Evolutionary conservation across 1,284 basidiomycete species (phyloP).

Genomic region (Abortiporus biennis): DNA sequence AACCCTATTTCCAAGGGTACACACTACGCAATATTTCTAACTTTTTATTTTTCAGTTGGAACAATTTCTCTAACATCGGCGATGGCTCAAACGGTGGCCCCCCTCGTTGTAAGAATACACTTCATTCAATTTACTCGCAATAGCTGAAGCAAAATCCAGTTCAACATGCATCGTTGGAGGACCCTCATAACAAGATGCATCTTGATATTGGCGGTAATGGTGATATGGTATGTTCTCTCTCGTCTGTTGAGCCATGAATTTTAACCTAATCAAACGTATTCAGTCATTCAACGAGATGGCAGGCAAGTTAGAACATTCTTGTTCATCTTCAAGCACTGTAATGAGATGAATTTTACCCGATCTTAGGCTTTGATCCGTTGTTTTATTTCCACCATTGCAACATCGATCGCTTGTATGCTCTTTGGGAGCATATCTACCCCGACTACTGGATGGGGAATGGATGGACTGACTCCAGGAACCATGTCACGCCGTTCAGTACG

Average conservation of each 20-base stretch:
- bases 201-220: constrained; percentile 8
- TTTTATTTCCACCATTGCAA: constrained; percentile 15
- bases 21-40: too few relatives aligned
- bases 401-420: constrained; percentile 12
- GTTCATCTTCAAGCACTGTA: background rate
- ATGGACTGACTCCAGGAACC: too few relatives aligned
- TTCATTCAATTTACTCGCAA: too few relatives aligned
- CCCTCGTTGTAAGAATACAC: too few relatives aligned
- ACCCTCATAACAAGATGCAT: constrained; percentile 7
- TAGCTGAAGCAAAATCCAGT: too few relatives aligned
- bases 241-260: too few relatives aligned
- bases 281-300: constrained; percentile 8
- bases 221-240: constrained; percentile 9
- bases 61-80: constrained; percentile 9
- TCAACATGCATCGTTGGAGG: too few relatives aligned
- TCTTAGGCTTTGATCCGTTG: constrained; percentile 8
- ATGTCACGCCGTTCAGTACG: too few relatives aligned
- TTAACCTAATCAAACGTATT: too few relatives aligned
- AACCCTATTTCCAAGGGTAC: too few relatives aligned
- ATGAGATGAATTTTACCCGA: background rate
- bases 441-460: constrained; percentile 8
- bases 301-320: constrained; percentile 1
- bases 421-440: constrained; percentile 15
- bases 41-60: constrained; percentile 6
- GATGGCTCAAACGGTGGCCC: too few relatives aligned